phyloP scores from a whole-genome alignment of 495 filamentous ascomycete species.

The Penicillium bovifimosum region DNA sequence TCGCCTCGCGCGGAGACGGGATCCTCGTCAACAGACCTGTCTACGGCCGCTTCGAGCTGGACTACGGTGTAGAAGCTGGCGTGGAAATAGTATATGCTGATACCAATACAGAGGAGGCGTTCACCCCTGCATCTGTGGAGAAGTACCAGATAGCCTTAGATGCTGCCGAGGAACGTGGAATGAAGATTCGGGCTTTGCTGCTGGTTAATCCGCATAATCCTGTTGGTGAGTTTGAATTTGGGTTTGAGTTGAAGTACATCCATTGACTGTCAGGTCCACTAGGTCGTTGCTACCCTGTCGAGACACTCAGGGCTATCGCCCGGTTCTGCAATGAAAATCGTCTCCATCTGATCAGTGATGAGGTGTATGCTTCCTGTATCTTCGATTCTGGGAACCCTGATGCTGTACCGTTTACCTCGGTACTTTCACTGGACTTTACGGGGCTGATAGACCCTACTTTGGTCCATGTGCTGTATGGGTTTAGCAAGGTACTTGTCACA shows the following conservation, averaged over 20 bases:
- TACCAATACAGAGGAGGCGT: slow-evolving; percentile 24
- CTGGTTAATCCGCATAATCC: slow-evolving; percentile 44
- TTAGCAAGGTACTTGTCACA: slow-evolving; percentile 40
- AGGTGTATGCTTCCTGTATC: slow-evolving; percentile 54
- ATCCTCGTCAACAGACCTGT: slow-evolving; percentile 40
- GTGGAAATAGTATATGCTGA: slow-evolving; percentile 35
- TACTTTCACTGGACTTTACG: slow-evolving; percentile 40
- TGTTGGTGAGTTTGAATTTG: slow-evolving; percentile 22
- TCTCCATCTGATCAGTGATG: slow-evolving; percentile 57
- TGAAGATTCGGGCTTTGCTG: slow-evolving; percentile 21
- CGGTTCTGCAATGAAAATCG: slow-evolving; percentile 46
- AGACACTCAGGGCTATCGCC: slow-evolving; percentile 44
- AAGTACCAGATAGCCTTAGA: slow-evolving; percentile 29
- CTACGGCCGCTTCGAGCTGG: slow-evolving; percentile 38
- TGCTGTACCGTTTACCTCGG: slow-evolving; percentile 45
- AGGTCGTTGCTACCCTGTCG: slow-evolving; percentile 49
- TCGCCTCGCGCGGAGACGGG: slow-evolving; percentile 41
- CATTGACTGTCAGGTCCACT: not conserved
- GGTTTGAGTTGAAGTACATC: not conserved
- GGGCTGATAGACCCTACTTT: slow-evolving; percentile 43
- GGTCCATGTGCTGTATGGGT: slow-evolving; percentile 56
- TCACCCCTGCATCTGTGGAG: slow-evolving; percentile 22
- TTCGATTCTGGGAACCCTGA: slow-evolving; percentile 35
- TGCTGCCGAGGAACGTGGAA: slow-evolving; percentile 11
- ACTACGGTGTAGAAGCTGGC: slow-evolving; percentile 32